phyloP scores from a whole-genome alignment of 352 stramenopile genomes.

The Phytophthora kernoviae region DNA sequence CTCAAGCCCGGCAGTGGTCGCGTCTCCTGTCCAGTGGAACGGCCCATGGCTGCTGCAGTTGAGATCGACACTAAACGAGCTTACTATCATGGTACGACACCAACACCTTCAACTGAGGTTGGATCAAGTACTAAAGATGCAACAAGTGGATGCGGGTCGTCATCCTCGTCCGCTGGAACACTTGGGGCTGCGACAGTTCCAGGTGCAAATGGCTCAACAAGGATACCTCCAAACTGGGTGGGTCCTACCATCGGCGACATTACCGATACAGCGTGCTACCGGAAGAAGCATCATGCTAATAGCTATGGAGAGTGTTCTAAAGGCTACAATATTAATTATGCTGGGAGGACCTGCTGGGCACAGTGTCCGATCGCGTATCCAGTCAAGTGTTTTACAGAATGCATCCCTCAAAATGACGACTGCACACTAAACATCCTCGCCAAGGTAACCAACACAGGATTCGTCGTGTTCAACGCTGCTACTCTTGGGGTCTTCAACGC shows the following conservation, averaged over 20 bases:
- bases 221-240: constrained; percentile 37
- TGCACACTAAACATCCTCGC: constrained; percentile 53
- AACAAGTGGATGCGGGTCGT: constrained; percentile 5
- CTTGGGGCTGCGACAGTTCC: constrained; percentile 16
- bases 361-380: constrained; percentile 78
- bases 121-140: background rate
- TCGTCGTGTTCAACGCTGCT: constrained; percentile 54
- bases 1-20: background rate
- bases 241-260: constrained; percentile 26
- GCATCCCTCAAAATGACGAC: constrained; percentile 70
- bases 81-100: background rate
- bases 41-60: background rate
- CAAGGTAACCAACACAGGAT: constrained; percentile 56
- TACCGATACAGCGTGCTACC: constrained; percentile 55
- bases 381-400: constrained; percentile 71
- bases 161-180: constrained; percentile 27
- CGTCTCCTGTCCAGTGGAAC: background rate
- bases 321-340: constrained; percentile 40
- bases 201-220: constrained; percentile 8
- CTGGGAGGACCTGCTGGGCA: constrained; percentile 57
- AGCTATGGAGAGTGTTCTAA: constrained; percentile 30
- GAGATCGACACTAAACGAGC: background rate
- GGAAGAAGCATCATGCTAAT: constrained; percentile 46
- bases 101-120: background rate
- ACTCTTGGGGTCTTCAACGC: constrained; percentile 56